Conservation (phyloP, 371 early-diverging fungal species). For the Mucor piriformis region DNA sequence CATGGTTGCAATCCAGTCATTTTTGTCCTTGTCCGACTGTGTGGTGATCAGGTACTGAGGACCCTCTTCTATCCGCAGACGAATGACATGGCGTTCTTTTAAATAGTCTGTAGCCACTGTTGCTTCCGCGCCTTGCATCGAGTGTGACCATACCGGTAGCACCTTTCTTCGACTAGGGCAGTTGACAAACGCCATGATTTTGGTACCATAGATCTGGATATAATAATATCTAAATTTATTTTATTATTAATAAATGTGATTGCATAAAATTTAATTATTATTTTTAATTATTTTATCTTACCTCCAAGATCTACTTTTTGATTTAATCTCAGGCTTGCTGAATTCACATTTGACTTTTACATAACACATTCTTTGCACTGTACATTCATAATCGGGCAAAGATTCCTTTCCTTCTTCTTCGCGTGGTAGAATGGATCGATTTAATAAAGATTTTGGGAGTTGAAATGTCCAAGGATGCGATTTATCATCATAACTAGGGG, state of each 20-base stretch:
- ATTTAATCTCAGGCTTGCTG: conserved; percentile 10
- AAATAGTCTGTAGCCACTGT: conserved; percentile 42
- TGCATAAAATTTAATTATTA: background rate
- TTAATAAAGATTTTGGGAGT: conserved; percentile 13
- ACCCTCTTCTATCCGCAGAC: conserved; percentile 34
- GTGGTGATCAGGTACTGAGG: conserved; percentile 47
- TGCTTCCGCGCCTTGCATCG: conserved; percentile 45
- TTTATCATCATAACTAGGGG: conserved; percentile 26
- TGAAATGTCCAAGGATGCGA: conserved; percentile 28
- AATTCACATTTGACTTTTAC: conserved; percentile 31
- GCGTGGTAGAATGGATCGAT: conserved; percentile 17
- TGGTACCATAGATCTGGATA: conserved; percentile 19
- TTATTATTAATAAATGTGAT: background rate
- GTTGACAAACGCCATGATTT: conserved; percentile 18
- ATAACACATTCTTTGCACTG: conserved; percentile 18
- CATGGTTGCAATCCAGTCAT: conserved; percentile 40
- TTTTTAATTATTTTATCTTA: conserved; percentile 5
- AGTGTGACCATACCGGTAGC: conserved; percentile 37
- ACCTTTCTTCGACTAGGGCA: conserved; percentile 4
- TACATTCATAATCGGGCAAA: conserved; percentile 33
- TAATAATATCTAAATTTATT: conserved; percentile 13
- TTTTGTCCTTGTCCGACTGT: conserved; percentile 17
- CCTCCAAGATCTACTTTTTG: conserved; percentile 37
- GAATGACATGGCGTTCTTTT: conserved; percentile 42
- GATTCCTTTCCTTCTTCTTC: conserved; percentile 36